Percentiles rank a stretch among this genome's conserved stretches.
phyloP scores from a whole-genome alignment of 2,329 filamentous ascomycete species.

The Aspergillus sp. region DNA sequence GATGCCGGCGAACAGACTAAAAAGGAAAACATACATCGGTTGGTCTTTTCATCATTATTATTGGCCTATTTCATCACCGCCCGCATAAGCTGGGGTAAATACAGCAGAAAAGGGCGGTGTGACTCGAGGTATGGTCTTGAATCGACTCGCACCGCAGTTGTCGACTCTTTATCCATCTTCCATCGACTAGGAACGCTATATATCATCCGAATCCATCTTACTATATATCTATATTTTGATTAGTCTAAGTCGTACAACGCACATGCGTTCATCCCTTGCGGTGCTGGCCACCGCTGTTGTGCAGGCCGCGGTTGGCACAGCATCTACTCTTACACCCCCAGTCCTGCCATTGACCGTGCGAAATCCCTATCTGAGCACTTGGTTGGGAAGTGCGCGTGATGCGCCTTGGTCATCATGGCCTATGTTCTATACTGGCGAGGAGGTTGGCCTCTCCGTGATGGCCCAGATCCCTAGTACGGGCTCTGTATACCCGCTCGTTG shows the following conservation, averaged over 20 bases:
- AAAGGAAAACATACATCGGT: too few relatives aligned
- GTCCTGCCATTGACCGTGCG: slow-evolving; percentile 68
- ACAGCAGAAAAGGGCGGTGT: too few relatives aligned
- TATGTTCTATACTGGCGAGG: slow-evolving; percentile 71
- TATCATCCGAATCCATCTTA: background rate
- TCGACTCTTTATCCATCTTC: too few relatives aligned
- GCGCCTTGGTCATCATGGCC: slow-evolving; percentile 79
- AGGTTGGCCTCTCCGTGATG: slow-evolving; percentile 59
- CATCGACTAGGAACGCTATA: too few relatives aligned
- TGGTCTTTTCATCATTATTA: too few relatives aligned
- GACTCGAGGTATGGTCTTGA: too few relatives aligned
- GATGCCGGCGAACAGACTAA: too few relatives aligned
- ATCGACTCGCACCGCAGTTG: too few relatives aligned
- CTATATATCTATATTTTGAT: background rate
- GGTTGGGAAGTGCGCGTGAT: slow-evolving; percentile 64
- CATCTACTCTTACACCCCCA: slow-evolving; percentile 54
- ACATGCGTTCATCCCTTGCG: slow-evolving; percentile 28
- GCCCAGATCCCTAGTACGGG: slow-evolving; percentile 55
- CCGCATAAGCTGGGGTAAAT: too few relatives aligned
- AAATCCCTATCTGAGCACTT: slow-evolving; percentile 71
- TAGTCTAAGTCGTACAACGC: slow-evolving; percentile 2
- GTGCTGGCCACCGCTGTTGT: slow-evolving; percentile 28
- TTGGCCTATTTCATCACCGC: too few relatives aligned
- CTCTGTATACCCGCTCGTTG: slow-evolving; percentile 58
- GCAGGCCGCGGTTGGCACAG: slow-evolving; percentile 38